Conservation (phyloP, 805 yeast species). For the Sugiyamaella smithiae region DNA sequence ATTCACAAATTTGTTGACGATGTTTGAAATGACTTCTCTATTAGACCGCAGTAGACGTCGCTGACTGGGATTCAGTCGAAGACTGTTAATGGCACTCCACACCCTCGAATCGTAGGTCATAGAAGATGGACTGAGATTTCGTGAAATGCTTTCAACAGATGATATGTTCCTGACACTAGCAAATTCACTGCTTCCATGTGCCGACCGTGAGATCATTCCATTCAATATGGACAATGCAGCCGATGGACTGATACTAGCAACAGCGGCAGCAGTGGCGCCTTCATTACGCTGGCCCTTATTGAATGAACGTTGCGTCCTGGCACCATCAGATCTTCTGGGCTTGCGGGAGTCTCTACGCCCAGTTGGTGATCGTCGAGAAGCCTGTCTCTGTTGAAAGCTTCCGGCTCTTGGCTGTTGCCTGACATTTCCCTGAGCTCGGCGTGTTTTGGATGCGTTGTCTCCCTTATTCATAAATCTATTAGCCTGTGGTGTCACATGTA, state of each 20-base stretch:
- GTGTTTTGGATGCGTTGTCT: background rate
- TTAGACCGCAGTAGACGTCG: slow-evolving; percentile 11
- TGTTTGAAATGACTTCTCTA: slow-evolving; percentile 5
- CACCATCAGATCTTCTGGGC: no score
- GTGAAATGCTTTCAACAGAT: background rate
- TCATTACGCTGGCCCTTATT: no score
- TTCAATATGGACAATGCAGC: background rate
- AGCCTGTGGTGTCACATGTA: slow-evolving; percentile 8
- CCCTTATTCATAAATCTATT: background rate
- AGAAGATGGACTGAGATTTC: slow-evolving; percentile 9
- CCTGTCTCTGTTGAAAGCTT: background rate
- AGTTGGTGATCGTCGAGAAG: background rate
- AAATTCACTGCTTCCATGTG: background rate
- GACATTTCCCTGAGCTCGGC: background rate
- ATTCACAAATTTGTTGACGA: slow-evolving; percentile 10
- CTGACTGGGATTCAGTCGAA: slow-evolving; percentile 8
- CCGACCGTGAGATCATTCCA: background rate
- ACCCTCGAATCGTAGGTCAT: slow-evolving; percentile 11
- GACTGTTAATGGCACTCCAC: slow-evolving; percentile 12
- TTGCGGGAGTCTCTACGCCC: no score
- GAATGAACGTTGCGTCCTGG: no score
- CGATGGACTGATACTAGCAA: no score
- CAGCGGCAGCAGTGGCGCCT: no score
- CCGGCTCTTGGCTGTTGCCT: background rate
- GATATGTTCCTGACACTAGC: slow-evolving; percentile 4